Evolutionary conservation across 108 stramenopile species (phyloP), one percentile per base, ranked within the genome.

Genomic region (Seminavis robusta): DNA sequence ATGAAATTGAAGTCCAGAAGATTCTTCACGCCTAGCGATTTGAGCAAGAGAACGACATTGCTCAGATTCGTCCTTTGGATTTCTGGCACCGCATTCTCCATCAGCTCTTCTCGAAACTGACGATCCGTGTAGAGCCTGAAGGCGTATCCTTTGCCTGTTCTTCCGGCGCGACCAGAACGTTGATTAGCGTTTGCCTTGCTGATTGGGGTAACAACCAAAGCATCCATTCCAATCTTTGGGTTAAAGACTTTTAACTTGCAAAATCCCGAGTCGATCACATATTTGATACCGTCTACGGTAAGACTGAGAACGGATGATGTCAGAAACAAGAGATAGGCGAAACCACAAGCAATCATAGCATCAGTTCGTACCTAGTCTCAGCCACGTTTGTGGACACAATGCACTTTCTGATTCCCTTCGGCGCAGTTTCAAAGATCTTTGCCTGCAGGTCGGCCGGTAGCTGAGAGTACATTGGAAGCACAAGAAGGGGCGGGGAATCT

Each of bases 221-320:
- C 90, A 72, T 98, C 99, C 99, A 99, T 99, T 31, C 99, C 99
- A 65, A 99, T 97, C 71, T 91, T 95, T 9, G 98, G 94, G 70
- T 99, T 99, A 82, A 97, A 99, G 5, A 99, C 99, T 62, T 99
- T 99, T 28, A 99, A 83, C 72, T 99, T 99, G 75, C 92, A 96
- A 67, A 79, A 98, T 20, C 99, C 99, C 11, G 83, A 74, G 68
- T 99, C 99, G 46, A 95, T 86, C 32, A 78, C 73, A 63, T 95
- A 97, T 26, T 74, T 74, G 54, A 97, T 92, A 15, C 98, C 98
- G 69, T 99, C 98, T 1, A 99, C 97, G 1, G 98, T 99, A 13
- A 99, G 73, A 58, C 89, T 92, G n/a, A n/a, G n/a, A n/a, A n/a
- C n/a, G n/a, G n/a, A n/a, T n/a, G n/a, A n/a, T n/a, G n/a, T n/a